Base-by-base conservation (phyloP, 768 basidiomycete species). In the Saitozyma podzolica region DNA sequence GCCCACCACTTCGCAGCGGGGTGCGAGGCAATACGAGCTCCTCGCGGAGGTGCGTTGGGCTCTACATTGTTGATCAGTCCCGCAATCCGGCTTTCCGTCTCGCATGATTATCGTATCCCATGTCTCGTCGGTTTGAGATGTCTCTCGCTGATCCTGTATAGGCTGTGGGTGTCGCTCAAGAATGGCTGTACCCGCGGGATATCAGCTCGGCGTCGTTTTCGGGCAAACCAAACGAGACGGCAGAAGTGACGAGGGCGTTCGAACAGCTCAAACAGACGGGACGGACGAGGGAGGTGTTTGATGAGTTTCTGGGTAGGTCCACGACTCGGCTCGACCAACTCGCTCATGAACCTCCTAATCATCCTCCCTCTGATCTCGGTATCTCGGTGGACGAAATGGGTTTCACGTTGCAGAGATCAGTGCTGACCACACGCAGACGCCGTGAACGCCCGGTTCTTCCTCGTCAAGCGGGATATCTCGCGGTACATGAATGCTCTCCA, bases 401-500 rank as follows among this genome's bases (percentile, higher is more conserved):
- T 49, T 14, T 29, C 4, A 20, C 56, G 37, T 37, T 10, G 19
- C 16, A 37, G 19, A 20, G 17, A 40, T 39, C 40, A 59, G 39
- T 8, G 29, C 50, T 51, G 3, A 51, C 6, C 0, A 9, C 48
- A 10, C 58, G 17, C 58, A 76, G 75, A 70, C 29, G 64, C 64
- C 10, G 70, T 78, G 1, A 67, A 73, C n/a, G 39, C 41, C 0
- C 61, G 67, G 10, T 75, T 74, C 48, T 54, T 58, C 13, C 69
- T 78, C 8, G 68, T 78, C 19, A 59, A 67, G 37, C 47, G 51
- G 37, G 76, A 78, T 51, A 67, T 72, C 16, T 58, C 64, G 17
- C 43, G 68, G n/a, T 75, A 66, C 55, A 63, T 73, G 48, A 54
- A 66, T 11, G 62, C 65, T 6, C 40, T 75, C 17, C 49, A 67